Conservation (phyloP, 208 protist species). For the Crithidia sp. region DNA sequence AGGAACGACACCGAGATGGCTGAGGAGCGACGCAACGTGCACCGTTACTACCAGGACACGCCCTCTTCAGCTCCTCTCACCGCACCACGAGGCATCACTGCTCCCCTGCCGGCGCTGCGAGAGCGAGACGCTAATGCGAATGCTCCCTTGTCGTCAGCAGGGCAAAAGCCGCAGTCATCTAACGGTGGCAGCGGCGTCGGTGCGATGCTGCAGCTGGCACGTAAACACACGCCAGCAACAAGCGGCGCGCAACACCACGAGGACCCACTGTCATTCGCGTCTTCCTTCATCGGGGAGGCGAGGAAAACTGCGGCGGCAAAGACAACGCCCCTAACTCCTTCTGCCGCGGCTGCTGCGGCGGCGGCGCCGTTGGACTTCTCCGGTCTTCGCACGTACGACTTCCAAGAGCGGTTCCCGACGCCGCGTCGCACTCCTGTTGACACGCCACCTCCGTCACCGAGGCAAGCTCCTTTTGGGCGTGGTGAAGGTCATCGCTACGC, state of each 20-base stretch:
- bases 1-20: constrained; percentile 5
- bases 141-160: too few species aligned
- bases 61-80: neutral
- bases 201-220: constrained; percentile 33
- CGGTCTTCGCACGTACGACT: constrained; percentile 12
- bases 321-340: too few species aligned
- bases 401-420: constrained; percentile 15
- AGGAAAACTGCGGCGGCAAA: neutral
- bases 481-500: constrained; percentile 1
- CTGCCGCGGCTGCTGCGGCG: neutral
- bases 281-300: neutral
- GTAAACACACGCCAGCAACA: constrained; percentile 17
- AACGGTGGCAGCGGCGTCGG: neutral
- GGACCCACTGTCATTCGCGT: too few species aligned
- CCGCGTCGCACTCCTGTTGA: neutral
- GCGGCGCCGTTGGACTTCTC: neutral
- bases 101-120: neutral
- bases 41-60: constrained; percentile 24
- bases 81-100: too few species aligned
- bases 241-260: neutral
- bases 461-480: too few species aligned
- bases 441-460: neutral
- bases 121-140: neutral
- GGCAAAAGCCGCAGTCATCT: neutral
- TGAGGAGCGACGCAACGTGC: neutral